Conservation (phyloP, 2,329 filamentous ascomycete genomes). For the Sporothrix curviconia region DNA sequence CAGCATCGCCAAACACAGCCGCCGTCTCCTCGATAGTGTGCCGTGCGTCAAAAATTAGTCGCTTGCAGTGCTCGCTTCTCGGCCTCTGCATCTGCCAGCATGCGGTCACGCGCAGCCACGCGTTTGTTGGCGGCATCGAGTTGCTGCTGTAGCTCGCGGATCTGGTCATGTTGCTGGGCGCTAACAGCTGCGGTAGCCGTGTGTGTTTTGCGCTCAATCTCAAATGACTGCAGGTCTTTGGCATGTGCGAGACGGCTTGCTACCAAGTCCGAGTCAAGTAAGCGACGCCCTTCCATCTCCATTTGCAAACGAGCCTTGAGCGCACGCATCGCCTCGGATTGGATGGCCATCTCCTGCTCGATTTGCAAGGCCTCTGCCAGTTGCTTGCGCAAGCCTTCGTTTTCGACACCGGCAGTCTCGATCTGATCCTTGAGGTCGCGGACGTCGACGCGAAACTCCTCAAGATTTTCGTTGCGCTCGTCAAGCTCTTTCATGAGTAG, state of each 20-base stretch:
- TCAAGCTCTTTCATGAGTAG: background rate
- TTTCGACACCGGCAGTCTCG: background rate
- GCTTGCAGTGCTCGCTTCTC: conserved; percentile 1
- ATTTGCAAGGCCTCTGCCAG: background rate
- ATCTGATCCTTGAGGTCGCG: background rate
- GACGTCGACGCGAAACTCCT: background rate
- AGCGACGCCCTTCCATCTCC: background rate
- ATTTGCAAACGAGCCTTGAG: background rate
- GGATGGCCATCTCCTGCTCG: background rate
- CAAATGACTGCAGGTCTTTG: background rate
- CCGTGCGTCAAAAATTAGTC: background rate
- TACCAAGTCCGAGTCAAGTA: background rate
- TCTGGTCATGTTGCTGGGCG: background rate
- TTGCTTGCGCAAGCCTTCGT: background rate
- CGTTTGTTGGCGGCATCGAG: background rate
- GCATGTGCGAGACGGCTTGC: background rate
- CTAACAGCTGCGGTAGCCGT: background rate
- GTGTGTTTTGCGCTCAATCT: background rate
- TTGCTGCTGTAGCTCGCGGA: background rate
- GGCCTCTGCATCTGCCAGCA: background rate
- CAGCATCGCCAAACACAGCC: conserved; percentile 7
- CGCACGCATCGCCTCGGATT: background rate
- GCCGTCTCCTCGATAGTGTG: conserved; percentile 7
- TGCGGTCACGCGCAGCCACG: background rate
- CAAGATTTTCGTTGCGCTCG: background rate